Base-by-base conservation (phyloP, 2,329 filamentous ascomycete genomes). In the Talaromyces albobiverticillius region DNA sequence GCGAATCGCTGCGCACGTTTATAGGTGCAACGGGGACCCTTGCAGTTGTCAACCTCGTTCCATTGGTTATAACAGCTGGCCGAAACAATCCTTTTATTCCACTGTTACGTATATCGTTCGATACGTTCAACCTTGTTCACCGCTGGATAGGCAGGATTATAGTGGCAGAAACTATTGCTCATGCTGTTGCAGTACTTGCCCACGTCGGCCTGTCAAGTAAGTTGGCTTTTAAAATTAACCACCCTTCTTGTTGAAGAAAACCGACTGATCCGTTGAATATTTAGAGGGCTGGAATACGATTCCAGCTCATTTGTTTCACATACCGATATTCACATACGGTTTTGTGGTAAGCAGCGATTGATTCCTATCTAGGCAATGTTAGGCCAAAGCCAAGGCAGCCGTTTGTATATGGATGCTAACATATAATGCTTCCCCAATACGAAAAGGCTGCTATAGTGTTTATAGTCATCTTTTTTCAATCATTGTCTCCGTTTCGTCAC, bases 101-200 rank as follows among this genome's bases (percentile, higher is more conserved):
- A n/a, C 40, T 70, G 23, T 58, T 72, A 14, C 60, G 63, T 41
- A 61, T 73, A 31, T 66, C 65, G 10, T 73, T 69, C 56, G 68
- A 72, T 54, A 67, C 63, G 0, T 74, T 69, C 62, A 74, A 72
- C 55, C 59, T 91, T 7, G 75, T 91, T 54, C 88, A 92, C 70
- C 83, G 88, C 61, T 91, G 87, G 86, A 82, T 88, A 60, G 88
- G 87, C 26, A 82, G 88, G 38, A 81, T 89, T 43, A 80, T 86
- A 41, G 80, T 88, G 25, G 51, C 85, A 3, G 85, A 91, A 67
- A 74, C 80, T 9, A 61, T 89, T 42, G 75, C 86, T 23, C 89
- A 93, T 70, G 85, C 84, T 4, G 59, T 81, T 25, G 81, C 82
- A 38, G 95, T 90, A 88, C 75, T 83, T 25, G 79, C 87, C 62